Evolutionary conservation across 2,329 filamentous ascomycete species (phyloP).

Genomic region (Spiromastix sp.): DNA sequence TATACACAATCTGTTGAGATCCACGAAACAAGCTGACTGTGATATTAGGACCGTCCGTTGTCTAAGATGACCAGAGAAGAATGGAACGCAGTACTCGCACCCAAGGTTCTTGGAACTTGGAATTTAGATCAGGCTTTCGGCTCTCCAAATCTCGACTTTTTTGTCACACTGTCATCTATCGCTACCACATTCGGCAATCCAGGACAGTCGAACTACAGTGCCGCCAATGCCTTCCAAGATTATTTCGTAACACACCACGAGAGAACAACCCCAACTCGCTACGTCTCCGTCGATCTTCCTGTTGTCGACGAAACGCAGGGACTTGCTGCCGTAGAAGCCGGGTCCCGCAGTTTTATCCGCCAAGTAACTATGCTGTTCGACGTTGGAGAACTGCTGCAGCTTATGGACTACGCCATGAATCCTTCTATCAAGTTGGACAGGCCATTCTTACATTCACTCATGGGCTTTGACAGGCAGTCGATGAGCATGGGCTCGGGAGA

Average conservation of each 20-base stretch:
- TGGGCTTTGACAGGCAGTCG: background rate
- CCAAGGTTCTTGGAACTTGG: constrained; percentile 20
- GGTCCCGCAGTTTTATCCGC: background rate
- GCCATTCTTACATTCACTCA: constrained; percentile 1
- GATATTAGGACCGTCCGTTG: constrained; percentile 17
- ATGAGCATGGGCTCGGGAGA: constrained; percentile 1
- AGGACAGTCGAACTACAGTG: constrained; percentile 27
- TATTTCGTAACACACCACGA: constrained; percentile 12
- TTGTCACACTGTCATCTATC: constrained; percentile 26
- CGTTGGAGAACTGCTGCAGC: background rate
- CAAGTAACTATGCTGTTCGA: background rate
- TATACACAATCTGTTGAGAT: constrained; percentile 1
- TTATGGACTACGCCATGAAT: constrained; percentile 2
- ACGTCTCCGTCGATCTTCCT: background rate
- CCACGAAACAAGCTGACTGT: constrained; percentile 1
- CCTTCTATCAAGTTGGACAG: background rate
- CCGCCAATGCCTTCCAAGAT: constrained; percentile 28
- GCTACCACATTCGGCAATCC: constrained; percentile 23
- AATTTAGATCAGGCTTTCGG: constrained; percentile 14
- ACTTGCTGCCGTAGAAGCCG: background rate
- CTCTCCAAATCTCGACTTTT: constrained; percentile 18
- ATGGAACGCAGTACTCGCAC: constrained; percentile 7
- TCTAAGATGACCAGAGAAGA: constrained; percentile 17
- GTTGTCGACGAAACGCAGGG: background rate
- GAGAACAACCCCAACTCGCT: background rate